Conservation (phyloP, 495 filamentous ascomycete genomes). For the Hypoxylon crocopeplum region DNA sequence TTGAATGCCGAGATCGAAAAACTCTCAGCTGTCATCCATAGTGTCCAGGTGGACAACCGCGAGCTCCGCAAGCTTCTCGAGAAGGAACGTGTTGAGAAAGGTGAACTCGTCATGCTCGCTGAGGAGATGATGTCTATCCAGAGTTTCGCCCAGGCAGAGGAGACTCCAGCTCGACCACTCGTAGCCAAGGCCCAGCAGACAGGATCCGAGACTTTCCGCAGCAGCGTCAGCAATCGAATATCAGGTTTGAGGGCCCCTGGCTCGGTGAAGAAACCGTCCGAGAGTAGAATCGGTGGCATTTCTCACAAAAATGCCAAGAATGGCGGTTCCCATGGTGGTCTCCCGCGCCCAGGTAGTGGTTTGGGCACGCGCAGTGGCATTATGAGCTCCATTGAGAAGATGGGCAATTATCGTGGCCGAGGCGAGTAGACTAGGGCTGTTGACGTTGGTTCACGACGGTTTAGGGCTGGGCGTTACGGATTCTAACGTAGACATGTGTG, state of each 20-base stretch:
- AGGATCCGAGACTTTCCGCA: slow-evolving; percentile 31
- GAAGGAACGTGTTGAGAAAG: slow-evolving; percentile 87
- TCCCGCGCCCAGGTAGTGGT: slow-evolving; percentile 52
- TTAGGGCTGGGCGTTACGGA: slow-evolving; percentile 21
- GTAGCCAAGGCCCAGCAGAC: slow-evolving; percentile 17
- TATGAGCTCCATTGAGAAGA: slow-evolving; percentile 75
- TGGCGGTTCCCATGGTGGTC: slow-evolving; percentile 43
- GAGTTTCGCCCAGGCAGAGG: slow-evolving; percentile 34
- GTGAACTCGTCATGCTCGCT: slow-evolving; percentile 87
- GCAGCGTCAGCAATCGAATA: slow-evolving; percentile 37
- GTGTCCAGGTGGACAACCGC: slow-evolving; percentile 69
- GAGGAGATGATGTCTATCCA: slow-evolving; percentile 83
- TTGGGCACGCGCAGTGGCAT: slow-evolving; percentile 61
- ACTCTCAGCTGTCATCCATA: slow-evolving; percentile 69
- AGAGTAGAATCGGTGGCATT: slow-evolving; percentile 53
- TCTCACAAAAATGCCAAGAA: slow-evolving; percentile 53
- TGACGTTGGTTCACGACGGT: slow-evolving; percentile 12
- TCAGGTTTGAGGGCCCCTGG: slow-evolving; percentile 55
- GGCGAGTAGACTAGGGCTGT: slow-evolving; percentile 26
- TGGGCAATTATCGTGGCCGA: slow-evolving; percentile 59
- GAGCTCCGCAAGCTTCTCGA: slow-evolving; percentile 70
- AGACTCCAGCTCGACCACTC: slow-evolving; percentile 17
- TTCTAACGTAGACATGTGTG: slow-evolving; percentile 19
- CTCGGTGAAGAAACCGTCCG: slow-evolving; percentile 40
- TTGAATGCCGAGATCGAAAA: slow-evolving; percentile 72